Evolutionary conservation across 495 filamentous ascomycete genomes (phyloP).

Genomic region (Penicillium egyptiacum): DNA sequence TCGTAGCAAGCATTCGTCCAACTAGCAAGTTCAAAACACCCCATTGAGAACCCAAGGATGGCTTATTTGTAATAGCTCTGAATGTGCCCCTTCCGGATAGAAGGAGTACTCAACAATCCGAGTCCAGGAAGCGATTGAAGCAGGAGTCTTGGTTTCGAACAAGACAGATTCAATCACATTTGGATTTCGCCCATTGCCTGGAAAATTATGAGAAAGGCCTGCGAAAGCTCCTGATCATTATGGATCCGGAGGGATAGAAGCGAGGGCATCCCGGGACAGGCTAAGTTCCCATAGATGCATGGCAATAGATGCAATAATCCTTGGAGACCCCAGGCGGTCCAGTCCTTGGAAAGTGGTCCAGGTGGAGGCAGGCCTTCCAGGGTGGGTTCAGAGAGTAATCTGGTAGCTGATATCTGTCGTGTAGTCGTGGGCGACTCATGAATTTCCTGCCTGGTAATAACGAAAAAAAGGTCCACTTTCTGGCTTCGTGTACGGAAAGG

Average conservation of each 20-base stretch:
- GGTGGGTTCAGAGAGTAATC: neutral
- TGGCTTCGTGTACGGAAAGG: slow-evolving; percentile 6
- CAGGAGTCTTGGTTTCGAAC: neutral
- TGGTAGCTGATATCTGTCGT: slow-evolving; percentile 18
- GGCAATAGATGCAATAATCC: neutral
- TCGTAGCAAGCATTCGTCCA: neutral
- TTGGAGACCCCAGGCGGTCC: neutral
- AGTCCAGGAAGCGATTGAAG: neutral
- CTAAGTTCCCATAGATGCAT: neutral
- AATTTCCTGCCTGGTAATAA: slow-evolving; percentile 14
- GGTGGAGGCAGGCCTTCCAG: neutral
- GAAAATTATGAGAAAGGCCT: neutral
- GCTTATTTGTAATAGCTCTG: neutral
- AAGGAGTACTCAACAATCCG: neutral
- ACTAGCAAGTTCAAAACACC: neutral
- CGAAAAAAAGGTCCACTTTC: slow-evolving; percentile 4
- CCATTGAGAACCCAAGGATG: neutral
- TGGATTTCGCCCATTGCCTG: neutral
- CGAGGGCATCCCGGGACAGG: neutral
- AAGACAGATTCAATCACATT: neutral
- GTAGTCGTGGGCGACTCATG: slow-evolving; percentile 15
- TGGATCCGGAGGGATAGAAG: neutral
- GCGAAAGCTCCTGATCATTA: neutral
- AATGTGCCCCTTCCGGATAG: neutral
- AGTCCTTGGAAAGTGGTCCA: neutral